Percentiles rank a stretch among this genome's conserved stretches.
phyloP scores from a whole-genome alignment of 805 yeast genomes.

The Debaryomyces prosopidis region DNA sequence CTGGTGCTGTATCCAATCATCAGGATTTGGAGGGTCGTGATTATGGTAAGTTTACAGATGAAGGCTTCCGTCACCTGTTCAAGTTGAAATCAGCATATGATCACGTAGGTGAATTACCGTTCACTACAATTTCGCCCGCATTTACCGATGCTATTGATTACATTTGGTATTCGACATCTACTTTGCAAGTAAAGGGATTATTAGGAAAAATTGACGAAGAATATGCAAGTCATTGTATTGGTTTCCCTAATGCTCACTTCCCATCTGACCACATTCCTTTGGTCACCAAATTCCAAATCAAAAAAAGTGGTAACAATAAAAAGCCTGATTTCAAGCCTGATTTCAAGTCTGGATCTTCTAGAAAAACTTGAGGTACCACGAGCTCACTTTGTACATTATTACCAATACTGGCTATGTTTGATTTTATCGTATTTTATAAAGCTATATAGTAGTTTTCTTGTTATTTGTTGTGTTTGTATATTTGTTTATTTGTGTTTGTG shows the following conservation, averaged over 20 bases:
- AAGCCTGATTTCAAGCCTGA: conserved; percentile 48
- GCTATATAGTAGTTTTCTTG: neutral
- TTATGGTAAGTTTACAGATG: conserved; percentile 88
- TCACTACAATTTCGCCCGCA: conserved; percentile 91
- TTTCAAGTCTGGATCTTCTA: conserved; percentile 35
- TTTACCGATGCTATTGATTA: conserved; percentile 94
- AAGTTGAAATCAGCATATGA: conserved; percentile 84
- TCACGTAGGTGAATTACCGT: conserved; percentile 84
- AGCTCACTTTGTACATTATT: conserved; percentile 1
- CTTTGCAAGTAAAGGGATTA: conserved; percentile 81
- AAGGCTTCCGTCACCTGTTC: conserved; percentile 81
- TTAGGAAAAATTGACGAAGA: conserved; percentile 81
- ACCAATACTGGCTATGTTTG: conserved; percentile 1
- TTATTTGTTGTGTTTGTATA: neutral
- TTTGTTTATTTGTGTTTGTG: neutral
- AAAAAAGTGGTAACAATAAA: conserved; percentile 37
- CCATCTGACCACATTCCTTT: conserved; percentile 96
- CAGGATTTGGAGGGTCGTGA: conserved; percentile 81
- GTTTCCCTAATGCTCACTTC: conserved; percentile 90
- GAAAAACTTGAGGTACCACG: conserved; percentile 32
- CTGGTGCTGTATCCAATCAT: conserved; percentile 78
- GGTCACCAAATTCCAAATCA: conserved; percentile 73
- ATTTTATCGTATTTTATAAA: neutral
- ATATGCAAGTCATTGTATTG: conserved; percentile 75
- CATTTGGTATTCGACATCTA: conserved; percentile 86